A percentile compares a stretch with the other conserved stretches of the same genome.
Evolutionary conservation across 2,329 filamentous ascomycete species (phyloP).

Genomic region (Scedosporium minutisporum): DNA sequence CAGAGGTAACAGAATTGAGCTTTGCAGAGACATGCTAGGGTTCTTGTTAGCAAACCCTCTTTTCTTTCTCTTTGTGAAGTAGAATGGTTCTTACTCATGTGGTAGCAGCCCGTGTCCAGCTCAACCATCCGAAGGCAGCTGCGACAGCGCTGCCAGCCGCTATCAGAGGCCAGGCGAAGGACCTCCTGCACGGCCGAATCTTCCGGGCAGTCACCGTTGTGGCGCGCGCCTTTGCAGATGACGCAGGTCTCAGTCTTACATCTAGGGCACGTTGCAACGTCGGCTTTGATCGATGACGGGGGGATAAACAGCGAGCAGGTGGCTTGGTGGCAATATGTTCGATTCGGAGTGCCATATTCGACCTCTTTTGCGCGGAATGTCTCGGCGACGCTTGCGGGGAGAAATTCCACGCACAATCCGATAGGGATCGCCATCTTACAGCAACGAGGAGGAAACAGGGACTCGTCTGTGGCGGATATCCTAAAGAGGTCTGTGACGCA

Average conservation of each 20-base stretch:
- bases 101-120: constrained; percentile 38
- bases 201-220: constrained; percentile 38
- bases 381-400: constrained; percentile 18
- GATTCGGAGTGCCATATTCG: constrained; percentile 36
- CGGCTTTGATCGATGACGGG: constrained; percentile 16
- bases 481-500: constrained; percentile 39
- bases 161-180: constrained; percentile 26
- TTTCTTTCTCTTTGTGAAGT: background rate
- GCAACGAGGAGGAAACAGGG: constrained; percentile 45
- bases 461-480: constrained; percentile 34
- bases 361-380: constrained; percentile 32
- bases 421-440: constrained; percentile 31
- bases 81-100: constrained; percentile 39
- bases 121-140: constrained; percentile 38
- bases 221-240: constrained; percentile 36
- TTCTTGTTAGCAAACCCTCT: background rate
- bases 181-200: constrained; percentile 30
- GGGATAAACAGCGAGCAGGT: constrained; percentile 38
- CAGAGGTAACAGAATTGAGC: constrained; percentile 40
- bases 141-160: constrained; percentile 43
- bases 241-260: constrained; percentile 38
- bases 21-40: constrained; percentile 32
- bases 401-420: constrained; percentile 24
- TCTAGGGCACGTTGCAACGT: constrained; percentile 28
- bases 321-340: constrained; percentile 38